A percentile compares a stretch with the other conserved stretches of the same genome.
Conservation (phyloP, 371 early-diverging fungal genomes). For the Mucor plumbeus region DNA sequence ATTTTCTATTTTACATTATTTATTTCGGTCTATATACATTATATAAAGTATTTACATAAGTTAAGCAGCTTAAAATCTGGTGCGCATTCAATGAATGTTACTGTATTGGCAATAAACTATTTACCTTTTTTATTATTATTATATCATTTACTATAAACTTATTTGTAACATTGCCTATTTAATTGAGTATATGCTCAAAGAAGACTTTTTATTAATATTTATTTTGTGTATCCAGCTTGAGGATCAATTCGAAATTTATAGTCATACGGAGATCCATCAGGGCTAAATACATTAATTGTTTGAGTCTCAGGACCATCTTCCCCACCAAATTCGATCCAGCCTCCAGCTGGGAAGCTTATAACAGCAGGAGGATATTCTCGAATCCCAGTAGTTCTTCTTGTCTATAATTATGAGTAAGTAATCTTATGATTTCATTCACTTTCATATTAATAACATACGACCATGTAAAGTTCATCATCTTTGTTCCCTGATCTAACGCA, state of each 20-base stretch:
- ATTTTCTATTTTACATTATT: no score
- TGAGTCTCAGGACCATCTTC: not conserved
- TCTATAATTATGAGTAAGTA: not conserved
- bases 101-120: no score
- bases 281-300: not conserved
- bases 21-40: no score
- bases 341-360: conserved; percentile 9
- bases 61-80: no score
- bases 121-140: no score
- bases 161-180: no score
- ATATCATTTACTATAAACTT: no score
- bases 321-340: not conserved
- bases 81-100: no score
- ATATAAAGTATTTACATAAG: no score
- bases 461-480: not conserved
- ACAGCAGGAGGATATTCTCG: conserved; percentile 3
- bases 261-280: conserved; percentile 8
- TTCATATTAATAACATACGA: not conserved
- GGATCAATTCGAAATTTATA: not conserved
- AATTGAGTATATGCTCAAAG: no score
- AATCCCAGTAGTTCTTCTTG: conserved; percentile 1
- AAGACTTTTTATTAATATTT: no score
- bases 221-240: not conserved
- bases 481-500: conserved; percentile 8
- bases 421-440: not conserved